Evolutionary conservation across 2,329 filamentous ascomycete species (phyloP), one percentile per base, ranked within the genome.

Genomic region (Fusarium sp.): DNA sequence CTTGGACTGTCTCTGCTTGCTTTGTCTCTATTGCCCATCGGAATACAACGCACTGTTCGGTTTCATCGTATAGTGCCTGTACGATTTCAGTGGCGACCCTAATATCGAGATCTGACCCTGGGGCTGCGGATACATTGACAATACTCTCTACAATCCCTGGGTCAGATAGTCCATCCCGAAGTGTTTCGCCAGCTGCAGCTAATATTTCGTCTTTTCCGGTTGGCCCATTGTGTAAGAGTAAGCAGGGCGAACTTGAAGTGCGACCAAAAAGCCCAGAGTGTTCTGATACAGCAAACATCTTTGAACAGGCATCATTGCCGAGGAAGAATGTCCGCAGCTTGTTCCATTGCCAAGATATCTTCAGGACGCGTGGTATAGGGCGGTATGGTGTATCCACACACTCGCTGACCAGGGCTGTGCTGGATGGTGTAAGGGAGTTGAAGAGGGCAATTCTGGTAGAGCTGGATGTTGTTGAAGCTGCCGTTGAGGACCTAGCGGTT

Each of bases 311-410:
- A 21, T 69, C 66, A 39, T 66, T 61, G 29, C 66, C 66, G 20
- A 69, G 63, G 20, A 63, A 69, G 47, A 69, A 69, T 39, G 63
- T 69, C 42, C 66, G 42, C 23, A 69, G 31, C 35, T 69, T 69
- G 39, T 69, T 69, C 66, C 66, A 69, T 44, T 69, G 66, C 66
- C 66, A 69, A 23, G 62, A 69, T 48, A 69, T 69, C 47, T 69
- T 69, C n/a, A 69, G 38, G 18, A 33, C 24, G 23, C 41, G 64
- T 13, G 66, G 66, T 20, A 69, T 24, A 33, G 43, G 56, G 21
- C 66, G 66, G 26, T 69, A 70, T 24, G 66, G 66, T 18, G 42
- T 54, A n/a, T 46, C 41, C 20, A 49, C 47, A 15, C 66, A 69
- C 38, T 69, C 66, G 56, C 66, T 69, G 21, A 69, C 66, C n/a